Conservation (phyloP, 441 rosid genomes). For the Gossypium laxum region DNA sequence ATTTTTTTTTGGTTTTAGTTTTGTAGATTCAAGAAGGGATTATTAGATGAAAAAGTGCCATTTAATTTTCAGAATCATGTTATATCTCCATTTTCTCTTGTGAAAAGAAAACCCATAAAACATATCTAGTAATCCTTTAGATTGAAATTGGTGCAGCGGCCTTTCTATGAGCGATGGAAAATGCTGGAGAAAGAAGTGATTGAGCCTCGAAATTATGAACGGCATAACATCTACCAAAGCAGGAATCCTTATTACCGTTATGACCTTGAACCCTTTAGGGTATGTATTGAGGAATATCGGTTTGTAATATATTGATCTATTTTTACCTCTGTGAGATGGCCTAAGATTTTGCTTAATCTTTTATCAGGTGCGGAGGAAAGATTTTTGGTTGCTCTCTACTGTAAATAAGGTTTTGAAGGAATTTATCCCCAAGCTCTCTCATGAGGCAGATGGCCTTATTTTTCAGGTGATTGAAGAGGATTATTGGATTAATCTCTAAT, state of each 20-base stretch:
- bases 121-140: not conserved
- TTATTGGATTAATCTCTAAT: slow-evolving; percentile 5
- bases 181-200: slow-evolving; percentile 93
- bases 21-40: not conserved
- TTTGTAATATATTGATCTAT: not conserved
- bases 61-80: not conserved
- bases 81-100: not conserved
- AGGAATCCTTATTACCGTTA: slow-evolving; percentile 71
- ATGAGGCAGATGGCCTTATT: slow-evolving; percentile 95
- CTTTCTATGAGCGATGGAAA: slow-evolving; percentile 93
- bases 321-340: slow-evolving; percentile 10
- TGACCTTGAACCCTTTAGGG: slow-evolving; percentile 96
- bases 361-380: slow-evolving; percentile 89
- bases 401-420: slow-evolving; percentile 76
- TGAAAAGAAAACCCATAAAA: not conserved
- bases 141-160: slow-evolving; percentile 53
- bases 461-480: slow-evolving; percentile 66
- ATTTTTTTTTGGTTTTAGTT: not conserved
- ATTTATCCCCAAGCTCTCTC: slow-evolving; percentile 90
- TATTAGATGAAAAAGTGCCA: not conserved
- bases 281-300: slow-evolving; percentile 27
- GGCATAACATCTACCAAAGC: slow-evolving; percentile 56
- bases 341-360: slow-evolving; percentile 21
- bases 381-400: slow-evolving; percentile 91
- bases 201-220: slow-evolving; percentile 81